Evolutionary conservation across 257 asterid genomes (phyloP).

Genomic region (Anisodus acutangulus): DNA sequence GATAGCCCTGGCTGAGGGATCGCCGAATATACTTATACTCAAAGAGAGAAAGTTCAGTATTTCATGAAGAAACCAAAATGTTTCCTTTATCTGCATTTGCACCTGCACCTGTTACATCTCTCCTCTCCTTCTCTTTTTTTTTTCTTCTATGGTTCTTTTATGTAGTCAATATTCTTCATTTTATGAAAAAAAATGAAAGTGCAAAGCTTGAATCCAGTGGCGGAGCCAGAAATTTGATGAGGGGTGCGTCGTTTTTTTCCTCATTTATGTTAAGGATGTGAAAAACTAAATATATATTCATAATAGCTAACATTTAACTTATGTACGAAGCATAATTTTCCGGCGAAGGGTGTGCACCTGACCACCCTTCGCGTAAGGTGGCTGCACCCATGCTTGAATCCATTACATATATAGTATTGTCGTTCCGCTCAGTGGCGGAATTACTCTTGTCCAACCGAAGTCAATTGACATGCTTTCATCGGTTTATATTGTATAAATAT

Average conservation of each 20-base stretch:
- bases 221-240: too few species aligned
- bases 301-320: too few species aligned
- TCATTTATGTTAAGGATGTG: too few species aligned
- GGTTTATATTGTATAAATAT: neutral
- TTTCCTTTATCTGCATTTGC: slow-evolving; percentile 56
- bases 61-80: slow-evolving; percentile 39
- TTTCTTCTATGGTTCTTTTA: neutral
- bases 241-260: too few species aligned
- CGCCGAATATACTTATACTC: neutral
- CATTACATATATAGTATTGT: neutral
- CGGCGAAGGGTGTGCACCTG: too few species aligned
- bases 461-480: neutral
- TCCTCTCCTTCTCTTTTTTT: neutral
- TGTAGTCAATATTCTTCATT: neutral
- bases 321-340: too few species aligned
- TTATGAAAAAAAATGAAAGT: neutral
- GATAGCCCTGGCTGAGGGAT: neutral
- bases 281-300: too few species aligned
- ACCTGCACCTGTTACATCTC: slow-evolving; percentile 55
- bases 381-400: too few species aligned
- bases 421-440: neutral
- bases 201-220: neutral
- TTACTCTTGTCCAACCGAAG: neutral
- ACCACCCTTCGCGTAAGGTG: too few species aligned
- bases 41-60: neutral